These are phyloP conservation scores for Chlamydomonas schloesseri DNA, from an alignment of 139 green algal species.

Conservation along the genomic window DNA sequence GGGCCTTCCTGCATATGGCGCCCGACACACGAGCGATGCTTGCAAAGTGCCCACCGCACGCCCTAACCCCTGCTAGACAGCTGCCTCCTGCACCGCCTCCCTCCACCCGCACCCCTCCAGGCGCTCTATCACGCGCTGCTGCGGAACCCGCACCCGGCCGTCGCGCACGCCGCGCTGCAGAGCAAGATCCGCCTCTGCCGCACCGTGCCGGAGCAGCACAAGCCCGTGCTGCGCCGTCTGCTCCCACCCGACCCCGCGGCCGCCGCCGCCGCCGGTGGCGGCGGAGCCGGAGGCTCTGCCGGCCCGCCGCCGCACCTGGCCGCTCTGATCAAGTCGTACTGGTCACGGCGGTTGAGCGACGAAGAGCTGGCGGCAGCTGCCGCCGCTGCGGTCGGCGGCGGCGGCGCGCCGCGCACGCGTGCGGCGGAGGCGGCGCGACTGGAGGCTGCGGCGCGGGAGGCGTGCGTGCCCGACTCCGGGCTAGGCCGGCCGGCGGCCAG, in stretches of 20 bases:
- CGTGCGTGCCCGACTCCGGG: background rate
- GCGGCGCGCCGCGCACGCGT: background rate
- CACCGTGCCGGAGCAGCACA: constrained; percentile 13
- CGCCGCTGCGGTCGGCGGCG: background rate
- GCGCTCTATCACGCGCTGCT: constrained; percentile 27
- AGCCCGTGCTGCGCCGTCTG: background rate
- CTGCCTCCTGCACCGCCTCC: too few relatives aligned
- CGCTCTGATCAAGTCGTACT: constrained; percentile 17
- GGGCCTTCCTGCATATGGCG: too few relatives aligned
- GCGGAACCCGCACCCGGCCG: background rate
- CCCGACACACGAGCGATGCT: too few relatives aligned
- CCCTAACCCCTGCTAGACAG: too few relatives aligned
- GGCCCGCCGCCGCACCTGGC: background rate
- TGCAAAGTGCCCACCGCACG: too few relatives aligned
- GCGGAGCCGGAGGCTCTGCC: too few relatives aligned
- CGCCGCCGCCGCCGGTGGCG: background rate
- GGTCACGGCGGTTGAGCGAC: background rate
- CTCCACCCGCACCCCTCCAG: too few relatives aligned
- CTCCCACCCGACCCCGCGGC: background rate
- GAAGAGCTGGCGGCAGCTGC: background rate
- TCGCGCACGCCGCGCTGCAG: constrained; percentile 9
- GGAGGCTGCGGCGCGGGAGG: background rate
- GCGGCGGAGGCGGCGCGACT: background rate
- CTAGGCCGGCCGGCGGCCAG: background rate
- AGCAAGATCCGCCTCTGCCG: background rate